Percentiles rank a stretch among this genome's conserved stretches.
phyloP scores from a whole-genome alignment of 257 asterid genomes.

The Capsicum rhomboideum region DNA sequence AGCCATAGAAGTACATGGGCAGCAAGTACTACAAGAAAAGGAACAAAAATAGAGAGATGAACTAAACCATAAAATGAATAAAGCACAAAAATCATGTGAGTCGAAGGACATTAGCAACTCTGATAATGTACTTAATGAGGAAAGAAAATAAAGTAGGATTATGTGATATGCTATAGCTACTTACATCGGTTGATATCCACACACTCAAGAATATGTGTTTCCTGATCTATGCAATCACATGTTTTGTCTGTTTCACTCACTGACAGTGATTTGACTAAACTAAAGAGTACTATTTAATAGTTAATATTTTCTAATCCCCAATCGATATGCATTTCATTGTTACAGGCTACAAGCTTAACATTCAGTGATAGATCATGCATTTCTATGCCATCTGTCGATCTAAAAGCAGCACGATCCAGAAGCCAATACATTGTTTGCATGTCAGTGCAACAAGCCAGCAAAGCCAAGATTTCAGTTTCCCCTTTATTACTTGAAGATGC shows the following conservation, averaged over 20 bases:
- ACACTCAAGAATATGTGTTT: neutral
- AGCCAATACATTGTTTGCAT: constrained; percentile 46
- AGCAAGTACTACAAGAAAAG: neutral
- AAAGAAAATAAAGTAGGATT: neutral
- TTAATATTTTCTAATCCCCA: neutral
- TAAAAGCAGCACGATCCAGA: constrained; percentile 22
- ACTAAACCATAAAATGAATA: neutral
- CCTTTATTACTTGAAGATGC: constrained; percentile 79
- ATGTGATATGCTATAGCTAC: neutral
- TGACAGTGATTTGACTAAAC: neutral
- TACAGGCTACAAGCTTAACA: constrained; percentile 44
- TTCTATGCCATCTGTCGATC: constrained; percentile 23
- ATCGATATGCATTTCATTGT: constrained; percentile 6
- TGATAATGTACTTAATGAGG: neutral
- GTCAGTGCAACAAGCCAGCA: constrained; percentile 88
- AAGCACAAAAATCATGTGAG: neutral
- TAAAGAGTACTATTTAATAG: neutral
- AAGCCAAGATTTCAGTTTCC: constrained; percentile 53
- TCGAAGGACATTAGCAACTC: neutral
- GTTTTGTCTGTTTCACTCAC: neutral
- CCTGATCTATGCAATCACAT: neutral
- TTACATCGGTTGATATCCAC: neutral
- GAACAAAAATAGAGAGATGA: neutral
- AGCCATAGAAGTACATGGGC: neutral
- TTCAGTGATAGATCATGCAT: constrained; percentile 38